Base-by-base conservation (phyloP, 495 filamentous ascomycete genomes). In the Aspergillus coremiiformis region DNA sequence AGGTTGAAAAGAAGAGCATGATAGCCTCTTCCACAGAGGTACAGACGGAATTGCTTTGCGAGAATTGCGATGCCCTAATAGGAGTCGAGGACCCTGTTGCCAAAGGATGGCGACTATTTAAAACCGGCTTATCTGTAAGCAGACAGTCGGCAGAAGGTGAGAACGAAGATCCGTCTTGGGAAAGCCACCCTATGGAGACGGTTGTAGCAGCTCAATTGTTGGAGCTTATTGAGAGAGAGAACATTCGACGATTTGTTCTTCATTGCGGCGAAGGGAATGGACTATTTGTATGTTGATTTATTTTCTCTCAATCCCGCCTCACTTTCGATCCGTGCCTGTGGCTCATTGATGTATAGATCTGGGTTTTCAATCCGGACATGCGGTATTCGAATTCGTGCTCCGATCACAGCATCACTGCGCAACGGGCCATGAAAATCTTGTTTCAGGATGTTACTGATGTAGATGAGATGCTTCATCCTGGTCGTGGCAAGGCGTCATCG, bases 361-460 rank as follows among this genome's bases (percentile, higher is more conserved):
- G 87, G 87, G 74, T 87, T 10, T 84, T 91, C 55, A 89, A 84
- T 51, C 77, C 78, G 17, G 76, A 84, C 55, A 76, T 90, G 21
- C 67, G 73, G 7, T 91, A 85, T 56, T 78, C 78, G 12, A 80
- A 75, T 15, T 76, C 78, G 0, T 71, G 66, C 26, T 11, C 58
- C 4, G 54, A 63, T 1, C 55, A 66, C 22, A 63, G 50, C 17
- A 59, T 72, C 22, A 54, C 59, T 19, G 57, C 69, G 20, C 69
- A 71, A 44, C 67, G 72, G n/a, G 85, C 82, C 4, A 78, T 87
- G 65, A 89, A 88, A 52, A 71, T 88, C 3, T 75, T 88, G 24
- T 88, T 81, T 55, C 78, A 78, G 30, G 54, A 61, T 19, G 62
- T 80, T 2, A 53, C 55, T 1, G 69, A 82, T 39, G 75, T 83